Evolutionary conservation across 768 basidiomycete species (phyloP).

Genomic region (Agrocybe pediades): DNA sequence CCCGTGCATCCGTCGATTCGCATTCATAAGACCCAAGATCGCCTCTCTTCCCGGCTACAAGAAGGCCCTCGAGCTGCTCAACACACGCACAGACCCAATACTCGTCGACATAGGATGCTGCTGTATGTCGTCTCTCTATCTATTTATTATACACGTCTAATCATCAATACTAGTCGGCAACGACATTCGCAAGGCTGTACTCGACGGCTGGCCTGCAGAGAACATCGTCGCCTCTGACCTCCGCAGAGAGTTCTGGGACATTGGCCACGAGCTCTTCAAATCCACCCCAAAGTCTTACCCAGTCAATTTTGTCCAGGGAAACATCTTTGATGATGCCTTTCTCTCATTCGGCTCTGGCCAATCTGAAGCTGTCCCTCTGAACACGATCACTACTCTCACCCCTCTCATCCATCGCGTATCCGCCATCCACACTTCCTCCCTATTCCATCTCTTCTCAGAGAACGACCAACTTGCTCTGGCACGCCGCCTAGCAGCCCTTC

Average conservation of each 20-base stretch:
- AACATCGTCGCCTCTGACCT: slow-evolving; percentile 40
- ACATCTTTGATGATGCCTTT: slow-evolving; percentile 49
- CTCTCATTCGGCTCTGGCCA: slow-evolving; percentile 28
- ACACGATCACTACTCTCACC: slow-evolving; percentile 23
- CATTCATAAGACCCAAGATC: slow-evolving; percentile 37
- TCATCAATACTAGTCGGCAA: slow-evolving; percentile 36
- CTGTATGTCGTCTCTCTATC: slow-evolving; percentile 24
- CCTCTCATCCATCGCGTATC: slow-evolving; percentile 44
- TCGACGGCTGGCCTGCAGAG: slow-evolving; percentile 40
- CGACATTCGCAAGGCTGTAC: slow-evolving; percentile 37
- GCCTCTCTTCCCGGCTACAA: slow-evolving; percentile 34
- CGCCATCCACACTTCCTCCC: slow-evolving; percentile 41
- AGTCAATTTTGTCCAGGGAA: slow-evolving; percentile 55
- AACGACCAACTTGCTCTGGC: slow-evolving; percentile 31
- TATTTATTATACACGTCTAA: background rate
- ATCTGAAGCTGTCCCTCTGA: background rate
- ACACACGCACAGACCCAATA: slow-evolving; percentile 28
- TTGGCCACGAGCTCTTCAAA: slow-evolving; percentile 62
- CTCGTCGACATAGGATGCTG: slow-evolving; percentile 48
- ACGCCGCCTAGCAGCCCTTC: slow-evolving; percentile 28
- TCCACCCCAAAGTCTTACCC: slow-evolving; percentile 54
- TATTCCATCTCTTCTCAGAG: slow-evolving; percentile 40
- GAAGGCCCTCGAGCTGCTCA: slow-evolving; percentile 28
- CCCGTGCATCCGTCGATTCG: slow-evolving; percentile 37
- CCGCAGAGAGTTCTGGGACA: slow-evolving; percentile 56